phyloP scores from a whole-genome alignment of 306 rosid genomes.

The Trifolium repens region DNA sequence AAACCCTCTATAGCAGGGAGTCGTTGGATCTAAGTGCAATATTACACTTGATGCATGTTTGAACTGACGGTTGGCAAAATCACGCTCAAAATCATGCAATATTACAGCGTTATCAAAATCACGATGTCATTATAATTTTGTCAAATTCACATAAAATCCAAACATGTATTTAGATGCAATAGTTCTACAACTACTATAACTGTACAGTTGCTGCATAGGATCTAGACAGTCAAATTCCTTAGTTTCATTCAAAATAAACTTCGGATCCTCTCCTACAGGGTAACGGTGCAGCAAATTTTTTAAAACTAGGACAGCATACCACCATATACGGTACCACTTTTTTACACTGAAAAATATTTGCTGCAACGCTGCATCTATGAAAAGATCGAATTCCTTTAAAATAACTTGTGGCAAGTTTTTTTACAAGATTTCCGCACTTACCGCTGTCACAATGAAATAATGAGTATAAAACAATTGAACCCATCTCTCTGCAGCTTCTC shows the following conservation, averaged over 20 bases:
- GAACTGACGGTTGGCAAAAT: not conserved
- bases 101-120: too few species aligned
- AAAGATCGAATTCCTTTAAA: not conserved
- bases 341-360: too few species aligned
- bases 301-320: not conserved
- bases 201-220: not conserved
- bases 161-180: not conserved
- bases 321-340: too few species aligned
- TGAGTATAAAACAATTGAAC: slow-evolving; percentile 85
- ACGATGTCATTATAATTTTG: not conserved
- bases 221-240: not conserved
- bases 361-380: not conserved
- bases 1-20: too few species aligned
- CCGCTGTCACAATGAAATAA: slow-evolving; percentile 76
- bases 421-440: slow-evolving; percentile 50
- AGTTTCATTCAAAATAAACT: slow-evolving; percentile 1
- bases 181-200: not conserved
- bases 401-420: not conserved
- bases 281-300: not conserved
- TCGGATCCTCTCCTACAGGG: not conserved
- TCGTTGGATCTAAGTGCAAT: too few species aligned
- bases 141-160: not conserved
- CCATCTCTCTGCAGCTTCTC: slow-evolving; percentile 85
- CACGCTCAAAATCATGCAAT: too few species aligned
- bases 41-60: not conserved